A percentile compares a stretch with the other conserved stretches of the same genome.
Evolutionary conservation across 192 early-diverging fungal genomes (phyloP).

Genomic region (Coemansia sp.): DNA sequence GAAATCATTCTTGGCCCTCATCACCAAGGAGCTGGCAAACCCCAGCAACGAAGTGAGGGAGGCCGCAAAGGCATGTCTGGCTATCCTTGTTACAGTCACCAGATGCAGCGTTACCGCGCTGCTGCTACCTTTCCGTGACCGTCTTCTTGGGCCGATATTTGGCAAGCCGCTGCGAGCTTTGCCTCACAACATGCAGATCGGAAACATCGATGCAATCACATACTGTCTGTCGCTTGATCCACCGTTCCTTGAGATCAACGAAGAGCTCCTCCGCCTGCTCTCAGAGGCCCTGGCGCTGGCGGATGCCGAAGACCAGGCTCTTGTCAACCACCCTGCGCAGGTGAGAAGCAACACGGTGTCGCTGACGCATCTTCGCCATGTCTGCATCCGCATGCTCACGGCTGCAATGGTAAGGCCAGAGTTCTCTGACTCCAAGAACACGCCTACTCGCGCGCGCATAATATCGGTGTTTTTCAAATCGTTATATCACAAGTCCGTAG

Average conservation of each 20-base stretch:
- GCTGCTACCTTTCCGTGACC: slow-evolving; percentile 78
- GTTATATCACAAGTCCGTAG: slow-evolving; percentile 90
- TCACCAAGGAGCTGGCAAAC: slow-evolving; percentile 91
- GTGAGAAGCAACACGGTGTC: slow-evolving; percentile 81
- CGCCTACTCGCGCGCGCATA: slow-evolving; percentile 80
- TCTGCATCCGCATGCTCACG: slow-evolving; percentile 94
- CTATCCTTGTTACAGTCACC: slow-evolving; percentile 77
- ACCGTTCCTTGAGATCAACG: slow-evolving; percentile 85
- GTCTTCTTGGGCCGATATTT: slow-evolving; percentile 89
- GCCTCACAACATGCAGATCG: slow-evolving; percentile 96
- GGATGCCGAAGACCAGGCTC: slow-evolving; percentile 96
- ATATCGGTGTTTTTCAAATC: slow-evolving; percentile 98
- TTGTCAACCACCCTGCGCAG: slow-evolving; percentile 74
- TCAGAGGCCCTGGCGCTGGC: slow-evolving; percentile 91
- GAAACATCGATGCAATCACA: slow-evolving; percentile 97
- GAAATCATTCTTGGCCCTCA: slow-evolving; percentile 53
- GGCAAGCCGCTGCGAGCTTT: slow-evolving; percentile 94
- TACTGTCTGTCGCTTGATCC: slow-evolving; percentile 89
- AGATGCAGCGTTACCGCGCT: slow-evolving; percentile 80
- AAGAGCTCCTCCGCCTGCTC: slow-evolving; percentile 85
- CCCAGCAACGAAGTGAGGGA: slow-evolving; percentile 85
- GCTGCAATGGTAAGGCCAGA: slow-evolving; percentile 91
- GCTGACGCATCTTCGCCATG: slow-evolving; percentile 85
- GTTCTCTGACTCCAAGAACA: slow-evolving; percentile 72
- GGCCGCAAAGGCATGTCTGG: slow-evolving; percentile 79